These are phyloP conservation scores for Mucor ambiguus DNA, from an alignment of 371 early-diverging fungal genomes.

Conservation along the genomic window DNA sequence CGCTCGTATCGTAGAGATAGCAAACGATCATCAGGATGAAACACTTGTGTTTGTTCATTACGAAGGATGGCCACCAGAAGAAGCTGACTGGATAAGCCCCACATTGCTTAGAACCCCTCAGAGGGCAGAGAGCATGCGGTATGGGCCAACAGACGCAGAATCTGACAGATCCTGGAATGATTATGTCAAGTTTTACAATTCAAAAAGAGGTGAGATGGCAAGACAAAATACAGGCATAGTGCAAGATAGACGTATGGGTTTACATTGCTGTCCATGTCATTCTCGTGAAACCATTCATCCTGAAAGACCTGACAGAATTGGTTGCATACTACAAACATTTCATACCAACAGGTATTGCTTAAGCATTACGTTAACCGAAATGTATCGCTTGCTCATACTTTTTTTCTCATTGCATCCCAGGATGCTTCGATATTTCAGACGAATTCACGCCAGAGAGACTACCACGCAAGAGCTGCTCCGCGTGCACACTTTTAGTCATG, in stretches of 20 bases:
- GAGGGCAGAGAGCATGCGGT: slow-evolving; percentile 19
- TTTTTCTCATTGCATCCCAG: not conserved
- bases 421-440: slow-evolving; percentile 48
- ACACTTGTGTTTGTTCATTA: slow-evolving; percentile 55
- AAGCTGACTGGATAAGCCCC: slow-evolving; percentile 64
- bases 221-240: slow-evolving; percentile 63
- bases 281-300: slow-evolving; percentile 63
- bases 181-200: slow-evolving; percentile 58
- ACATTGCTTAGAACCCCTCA: slow-evolving; percentile 29
- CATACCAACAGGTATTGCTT: slow-evolving; percentile 39
- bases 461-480: slow-evolving; percentile 53
- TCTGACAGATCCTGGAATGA: slow-evolving; percentile 55
- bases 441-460: slow-evolving; percentile 56
- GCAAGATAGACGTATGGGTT: slow-evolving; percentile 58
- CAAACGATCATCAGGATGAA: slow-evolving; percentile 21
- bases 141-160: slow-evolving; percentile 58
- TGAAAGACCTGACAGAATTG: slow-evolving; percentile 64
- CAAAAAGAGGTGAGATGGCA: slow-evolving; percentile 45
- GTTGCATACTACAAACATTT: slow-evolving; percentile 40
- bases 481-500: slow-evolving; percentile 57
- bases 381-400: not conserved
- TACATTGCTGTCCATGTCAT: slow-evolving; percentile 64
- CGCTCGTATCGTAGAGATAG: slow-evolving; percentile 43
- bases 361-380: not conserved
- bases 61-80: slow-evolving; percentile 63